A percentile compares a stretch with the other conserved stretches of the same genome.
phyloP scores from a whole-genome alignment of 257 asterid species.

The Craterostigma plantagineum region DNA sequence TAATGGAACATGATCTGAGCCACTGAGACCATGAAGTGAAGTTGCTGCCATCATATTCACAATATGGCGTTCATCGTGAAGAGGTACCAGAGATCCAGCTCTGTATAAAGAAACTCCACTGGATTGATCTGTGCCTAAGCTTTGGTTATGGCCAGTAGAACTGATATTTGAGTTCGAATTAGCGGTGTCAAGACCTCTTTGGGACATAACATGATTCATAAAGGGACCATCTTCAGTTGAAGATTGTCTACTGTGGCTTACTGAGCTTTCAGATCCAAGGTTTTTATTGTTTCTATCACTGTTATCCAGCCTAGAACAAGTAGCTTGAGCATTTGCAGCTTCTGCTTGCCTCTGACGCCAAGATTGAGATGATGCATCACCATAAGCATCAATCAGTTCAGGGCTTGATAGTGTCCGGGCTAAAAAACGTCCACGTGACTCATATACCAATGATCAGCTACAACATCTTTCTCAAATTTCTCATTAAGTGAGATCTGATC shows the following conservation, averaged over 20 bases:
- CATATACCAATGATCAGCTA: conserved; percentile 37
- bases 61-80: conserved; percentile 68
- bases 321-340: conserved; percentile 23
- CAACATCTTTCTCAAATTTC: conserved; percentile 33
- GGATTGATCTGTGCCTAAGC: conserved; percentile 27
- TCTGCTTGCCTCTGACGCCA: conserved; percentile 28
- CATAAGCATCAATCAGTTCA: conserved; percentile 68
- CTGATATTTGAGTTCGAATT: conserved; percentile 30
- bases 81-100: conserved; percentile 26
- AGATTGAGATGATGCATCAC: conserved; percentile 23
- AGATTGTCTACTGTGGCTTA: conserved; percentile 23
- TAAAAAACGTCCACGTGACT: conserved; percentile 45
- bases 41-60: conserved; percentile 78
- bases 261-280: conserved; percentile 31
- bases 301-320: conserved; percentile 24
- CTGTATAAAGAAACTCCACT: conserved; percentile 47
- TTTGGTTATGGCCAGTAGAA: conserved; percentile 28
- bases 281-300: conserved; percentile 25
- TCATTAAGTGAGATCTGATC: conserved; percentile 27
- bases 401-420: conserved; percentile 90
- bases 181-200: conserved; percentile 26
- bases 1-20: conserved; percentile 51
- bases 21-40: conserved; percentile 56
- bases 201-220: conserved; percentile 23
- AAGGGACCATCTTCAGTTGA: conserved; percentile 30